Evolutionary conservation across 495 filamentous ascomycete species (phyloP).

Genomic region (Podospora comata): DNA sequence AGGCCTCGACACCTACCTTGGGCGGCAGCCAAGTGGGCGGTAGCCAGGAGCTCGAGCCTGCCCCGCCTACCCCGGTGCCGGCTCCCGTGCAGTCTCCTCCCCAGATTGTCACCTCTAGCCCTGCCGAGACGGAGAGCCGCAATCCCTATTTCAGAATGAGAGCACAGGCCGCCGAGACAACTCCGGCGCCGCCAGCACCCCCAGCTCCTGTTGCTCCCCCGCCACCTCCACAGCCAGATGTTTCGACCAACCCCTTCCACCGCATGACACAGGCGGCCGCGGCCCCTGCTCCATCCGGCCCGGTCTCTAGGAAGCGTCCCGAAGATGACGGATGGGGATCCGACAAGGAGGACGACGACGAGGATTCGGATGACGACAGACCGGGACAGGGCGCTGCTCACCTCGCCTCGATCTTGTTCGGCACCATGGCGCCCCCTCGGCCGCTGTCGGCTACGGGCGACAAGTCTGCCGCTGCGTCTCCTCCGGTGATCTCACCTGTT

Average conservation of each 20-base stretch:
- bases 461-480: conserved; percentile 49
- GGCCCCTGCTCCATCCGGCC: conserved; percentile 34
- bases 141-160: conserved; percentile 53
- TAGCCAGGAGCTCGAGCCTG: conserved; percentile 51
- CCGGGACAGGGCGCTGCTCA: conserved; percentile 80
- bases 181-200: conserved; percentile 42
- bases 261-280: conserved; percentile 64
- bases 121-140: conserved; percentile 48
- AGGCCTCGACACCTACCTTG: conserved; percentile 75
- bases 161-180: conserved; percentile 46
- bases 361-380: conserved; percentile 64
- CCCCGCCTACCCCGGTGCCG: conserved; percentile 45
- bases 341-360: conserved; percentile 72
- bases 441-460: conserved; percentile 80
- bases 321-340: conserved; percentile 87
- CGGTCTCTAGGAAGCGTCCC: conserved; percentile 38
- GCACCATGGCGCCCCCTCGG: conserved; percentile 93
- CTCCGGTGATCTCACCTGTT: conserved; percentile 39
- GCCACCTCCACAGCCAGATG: conserved; percentile 46
- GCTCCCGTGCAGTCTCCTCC: conserved; percentile 41
- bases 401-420: conserved; percentile 89
- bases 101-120: conserved; percentile 48
- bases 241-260: conserved; percentile 95
- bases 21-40: conserved; percentile 45
- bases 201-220: conserved; percentile 42